Evolutionary conservation across 192 early-diverging fungal genomes (phyloP).

Genomic region (Rhizophagus clarus): DNA sequence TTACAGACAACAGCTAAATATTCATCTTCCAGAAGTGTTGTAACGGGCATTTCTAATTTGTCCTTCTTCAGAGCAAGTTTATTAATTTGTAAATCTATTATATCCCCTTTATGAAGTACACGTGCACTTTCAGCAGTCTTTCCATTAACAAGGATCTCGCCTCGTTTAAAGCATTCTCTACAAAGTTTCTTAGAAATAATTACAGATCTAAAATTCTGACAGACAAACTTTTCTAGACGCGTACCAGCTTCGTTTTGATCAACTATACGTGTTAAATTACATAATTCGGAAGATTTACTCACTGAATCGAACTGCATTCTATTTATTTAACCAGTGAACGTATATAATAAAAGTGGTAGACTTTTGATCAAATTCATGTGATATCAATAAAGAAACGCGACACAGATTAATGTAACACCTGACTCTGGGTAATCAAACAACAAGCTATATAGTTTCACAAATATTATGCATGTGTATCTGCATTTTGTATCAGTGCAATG

Average conservation of each 20-base stretch:
- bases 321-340: neutral
- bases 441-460: too few species aligned
- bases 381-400: too few species aligned
- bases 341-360: too few species aligned
- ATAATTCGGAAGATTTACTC: neutral
- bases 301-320: neutral
- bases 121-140: neutral
- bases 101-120: neutral
- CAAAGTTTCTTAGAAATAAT: slow-evolving; percentile 14
- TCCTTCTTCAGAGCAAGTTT: neutral
- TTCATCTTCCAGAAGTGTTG: neutral
- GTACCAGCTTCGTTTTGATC: slow-evolving; percentile 4
- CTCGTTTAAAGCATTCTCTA: slow-evolving; percentile 9
- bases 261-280: slow-evolving; percentile 5
- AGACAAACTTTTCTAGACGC: slow-evolving; percentile 19
- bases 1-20: slow-evolving; percentile 11
- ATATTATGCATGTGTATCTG: too few species aligned
- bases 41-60: neutral
- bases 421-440: too few species aligned
- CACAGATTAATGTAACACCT: too few species aligned
- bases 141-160: slow-evolving; percentile 13
- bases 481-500: too few species aligned
- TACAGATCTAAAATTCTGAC: slow-evolving; percentile 14
- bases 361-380: too few species aligned
- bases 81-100: neutral